Conservation (phyloP, 352 stramenopile species). For the Phytopythium montanum region DNA sequence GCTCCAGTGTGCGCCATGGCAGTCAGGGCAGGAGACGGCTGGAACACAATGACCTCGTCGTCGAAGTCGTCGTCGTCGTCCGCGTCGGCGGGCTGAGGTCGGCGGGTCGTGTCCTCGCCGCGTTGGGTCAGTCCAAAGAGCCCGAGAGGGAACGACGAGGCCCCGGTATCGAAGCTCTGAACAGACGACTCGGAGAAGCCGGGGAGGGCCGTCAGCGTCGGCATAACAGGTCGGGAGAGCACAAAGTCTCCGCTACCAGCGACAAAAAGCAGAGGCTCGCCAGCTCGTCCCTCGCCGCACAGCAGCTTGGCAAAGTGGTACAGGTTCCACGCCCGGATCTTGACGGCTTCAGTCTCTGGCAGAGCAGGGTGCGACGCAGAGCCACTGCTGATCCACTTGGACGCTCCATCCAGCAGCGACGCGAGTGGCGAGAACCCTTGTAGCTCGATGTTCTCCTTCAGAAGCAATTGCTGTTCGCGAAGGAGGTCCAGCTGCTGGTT, state of each 20-base stretch:
- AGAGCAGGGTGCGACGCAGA: conserved; percentile 10
- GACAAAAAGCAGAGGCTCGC: conserved; percentile 53
- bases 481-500: conserved; percentile 21
- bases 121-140: conserved; percentile 12
- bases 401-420: conserved; percentile 15
- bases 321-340: conserved; percentile 61
- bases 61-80: conserved; percentile 78
- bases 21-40: conserved; percentile 43
- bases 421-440: conserved; percentile 60
- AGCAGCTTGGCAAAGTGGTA: conserved; percentile 55
- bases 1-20: conserved; percentile 17
- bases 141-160: neutral
- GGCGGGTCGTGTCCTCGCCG: conserved; percentile 8
- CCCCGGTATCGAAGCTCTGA: neutral
- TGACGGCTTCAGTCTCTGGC: conserved; percentile 40
- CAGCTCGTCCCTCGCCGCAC: conserved; percentile 48
- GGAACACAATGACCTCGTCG: conserved; percentile 85
- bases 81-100: conserved; percentile 9
- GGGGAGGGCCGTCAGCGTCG: neutral
- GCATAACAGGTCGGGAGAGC: conserved; percentile 7
- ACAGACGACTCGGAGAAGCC: neutral
- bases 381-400: conserved; percentile 15
- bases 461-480: conserved; percentile 34
- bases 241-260: conserved; percentile 21
- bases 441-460: conserved; percentile 78